Base-by-base conservation (phyloP, 495 filamentous ascomycete genomes). In the Penicillium cinerascens region DNA sequence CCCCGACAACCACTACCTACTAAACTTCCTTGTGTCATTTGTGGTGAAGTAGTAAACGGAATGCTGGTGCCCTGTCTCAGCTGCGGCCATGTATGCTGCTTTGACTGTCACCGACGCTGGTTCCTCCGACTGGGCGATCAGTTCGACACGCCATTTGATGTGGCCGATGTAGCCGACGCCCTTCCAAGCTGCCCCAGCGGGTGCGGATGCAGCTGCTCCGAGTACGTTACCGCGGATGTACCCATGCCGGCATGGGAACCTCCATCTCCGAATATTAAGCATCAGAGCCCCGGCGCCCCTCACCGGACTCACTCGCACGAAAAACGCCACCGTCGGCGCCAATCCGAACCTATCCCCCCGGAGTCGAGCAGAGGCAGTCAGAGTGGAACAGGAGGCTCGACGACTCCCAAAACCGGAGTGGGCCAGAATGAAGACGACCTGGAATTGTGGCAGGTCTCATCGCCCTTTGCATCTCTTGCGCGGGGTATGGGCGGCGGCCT, bases 11-110 rank as follows among this genome's bases (percentile, higher is more conserved):
- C 67, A n/a, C 55, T 71, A 5, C 69, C 71, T 9, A 61, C 65
- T 23, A 69, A 68, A 47, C 57, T 73, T 4, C 66, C 68, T 45
- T 81, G 78, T 54, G 61, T 75, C 10, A 73, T 80, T 22, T 81
- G 78, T 54, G 61, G 68, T 15, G 72, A 76, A 53, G 65, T 69
- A 4, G 64, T 78, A 7, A 66, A 71, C 51, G 77, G 76, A 26
- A 78, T 79, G 64, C 59, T 78, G 27, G 69, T 77, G 1, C 78
- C 78, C 9, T 81, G 78, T 55, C 67, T 79, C 7, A 70, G 65
- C 38, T 81, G 78, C 51, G 77, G 78, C 23, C 78, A 81, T 52
- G 75, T 78, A 11, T 65, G 76, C 59, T 79, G 78, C 53, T 73
- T 77, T 40, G 61, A 69, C 13, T 81, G 78, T 55, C 74, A 78